Evolutionary conservation across 129 eudicot species (phyloP), one percentile per base, ranked within the genome.

Genomic region (Deinandra increscens): DNA sequence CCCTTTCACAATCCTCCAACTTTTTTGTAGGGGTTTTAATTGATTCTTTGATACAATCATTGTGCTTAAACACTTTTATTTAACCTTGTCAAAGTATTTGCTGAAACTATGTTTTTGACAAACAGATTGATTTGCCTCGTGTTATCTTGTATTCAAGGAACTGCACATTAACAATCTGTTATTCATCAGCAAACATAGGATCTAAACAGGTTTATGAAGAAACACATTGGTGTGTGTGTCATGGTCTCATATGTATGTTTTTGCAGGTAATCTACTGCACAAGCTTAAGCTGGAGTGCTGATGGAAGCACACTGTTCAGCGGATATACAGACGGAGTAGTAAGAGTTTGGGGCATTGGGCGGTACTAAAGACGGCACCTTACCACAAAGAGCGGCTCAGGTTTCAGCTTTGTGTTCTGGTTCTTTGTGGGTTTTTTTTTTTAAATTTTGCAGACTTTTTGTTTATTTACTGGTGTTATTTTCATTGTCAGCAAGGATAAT

Each of bases 281-380:
- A 34, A 73, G 95, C 60, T 68, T 87, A 38, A 71, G 71, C 73
- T 87, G 95, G 90, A 84, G 90, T 66, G 85, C 90, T 0, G 95
- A 87, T 80, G 95, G 90, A 71, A 84, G 87, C 82, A 82, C 95
- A 6, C 78, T 87, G 9, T 87, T 82, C 82, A 87, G 90, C 65
- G 90, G 95, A 82, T 75, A 79, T 60, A 79, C 79, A 15, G 82
- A 79, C 34, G 90, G 95, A 39, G 90, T 87, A 1, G 69, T 87
- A 18, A 77, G 95, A 66, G 90, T 87, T 62, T 84, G 87, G 84
- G 90, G 87, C 9, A 63, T 84, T 75, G 84, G 85, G 4, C 95
- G 90, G 20, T 84, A 82, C 73, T 86, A 83, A 62, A 51, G 31
- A 19, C 20, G 60, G 20, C 33, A 53, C 33, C 60, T 6, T 9